Percentiles rank a stretch among this genome's conserved stretches.
These are phyloP conservation scores for Trifolium dubium DNA, from an alignment of 306 rosid species.

Conservation along the genomic window DNA sequence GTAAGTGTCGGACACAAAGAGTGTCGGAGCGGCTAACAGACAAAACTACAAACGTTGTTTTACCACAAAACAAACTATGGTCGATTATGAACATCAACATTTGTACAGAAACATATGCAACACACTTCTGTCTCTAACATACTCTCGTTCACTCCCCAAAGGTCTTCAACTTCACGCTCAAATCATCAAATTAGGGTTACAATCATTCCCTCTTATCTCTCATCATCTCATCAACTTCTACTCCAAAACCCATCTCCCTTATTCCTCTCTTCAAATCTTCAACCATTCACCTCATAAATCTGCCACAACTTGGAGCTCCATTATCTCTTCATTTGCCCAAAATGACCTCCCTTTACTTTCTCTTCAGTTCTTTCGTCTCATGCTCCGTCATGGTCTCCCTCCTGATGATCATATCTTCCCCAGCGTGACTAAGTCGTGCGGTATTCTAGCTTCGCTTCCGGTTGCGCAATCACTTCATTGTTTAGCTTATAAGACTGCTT, in stretches of 20 bases:
- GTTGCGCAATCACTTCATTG: constrained; percentile 41
- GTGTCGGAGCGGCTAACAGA: too few relatives aligned
- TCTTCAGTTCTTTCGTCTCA: constrained; percentile 62
- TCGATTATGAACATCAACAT: not conserved
- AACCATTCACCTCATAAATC: constrained; percentile 52
- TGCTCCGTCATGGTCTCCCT: constrained; percentile 53
- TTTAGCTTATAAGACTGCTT: constrained; percentile 5
- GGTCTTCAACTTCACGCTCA: constrained; percentile 84
- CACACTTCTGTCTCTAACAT: constrained; percentile 63
- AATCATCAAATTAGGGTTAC: constrained; percentile 65
- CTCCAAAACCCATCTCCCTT: constrained; percentile 70
- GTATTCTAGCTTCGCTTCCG: constrained; percentile 20
- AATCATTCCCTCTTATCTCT: constrained; percentile 62
- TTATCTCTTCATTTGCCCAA: constrained; percentile 75
- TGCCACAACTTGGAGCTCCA: constrained; percentile 83
- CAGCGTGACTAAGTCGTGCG: constrained; percentile 70
- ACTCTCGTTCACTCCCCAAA: constrained; percentile 60
- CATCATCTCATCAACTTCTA: constrained; percentile 82
- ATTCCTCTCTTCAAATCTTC: constrained; percentile 55
- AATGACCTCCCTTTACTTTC: constrained; percentile 72
- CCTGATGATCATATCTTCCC: constrained; percentile 80
- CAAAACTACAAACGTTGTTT: not conserved
- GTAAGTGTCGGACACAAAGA: too few relatives aligned
- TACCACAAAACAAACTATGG: not conserved
- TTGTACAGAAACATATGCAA: constrained; percentile 54